phyloP scores from a whole-genome alignment of 192 early-diverging fungal genomes.

The Backusella australiensis region DNA sequence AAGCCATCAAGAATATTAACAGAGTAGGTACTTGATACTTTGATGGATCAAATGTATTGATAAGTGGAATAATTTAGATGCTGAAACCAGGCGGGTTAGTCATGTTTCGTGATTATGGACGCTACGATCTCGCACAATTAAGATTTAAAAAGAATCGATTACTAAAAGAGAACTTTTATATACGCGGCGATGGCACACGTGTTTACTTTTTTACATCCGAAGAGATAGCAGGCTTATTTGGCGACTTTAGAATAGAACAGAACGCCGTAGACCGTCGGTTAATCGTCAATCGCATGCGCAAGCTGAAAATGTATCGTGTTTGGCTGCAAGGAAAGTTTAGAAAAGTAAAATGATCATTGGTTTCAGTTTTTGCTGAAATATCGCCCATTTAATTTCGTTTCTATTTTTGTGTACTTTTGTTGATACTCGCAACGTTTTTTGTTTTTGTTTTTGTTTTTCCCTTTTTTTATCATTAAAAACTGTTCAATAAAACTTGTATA shows the following conservation, averaged over 20 bases:
- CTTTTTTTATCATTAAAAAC: background rate
- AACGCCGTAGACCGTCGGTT: constrained; percentile 90
- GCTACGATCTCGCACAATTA: constrained; percentile 95
- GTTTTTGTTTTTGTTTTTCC: background rate
- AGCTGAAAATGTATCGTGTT: constrained; percentile 96
- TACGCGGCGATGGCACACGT: constrained; percentile 93
- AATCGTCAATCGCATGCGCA: constrained; percentile 85
- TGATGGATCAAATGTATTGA: too few relatives aligned
- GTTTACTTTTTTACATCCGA: constrained; percentile 90
- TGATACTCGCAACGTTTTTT: background rate
- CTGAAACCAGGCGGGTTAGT: constrained; percentile 92
- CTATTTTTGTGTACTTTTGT: background rate
- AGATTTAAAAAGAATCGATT: constrained; percentile 90
- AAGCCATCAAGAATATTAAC: constrained; percentile 77
- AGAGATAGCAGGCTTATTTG: constrained; percentile 32
- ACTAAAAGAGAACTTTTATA: constrained; percentile 93
- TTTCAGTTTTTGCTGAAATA: background rate
- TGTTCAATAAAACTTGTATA: background rate
- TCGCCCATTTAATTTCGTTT: constrained; percentile 1
- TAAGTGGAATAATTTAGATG: constrained; percentile 13
- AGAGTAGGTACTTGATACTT: constrained; percentile 40
- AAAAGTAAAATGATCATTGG: constrained; percentile 40
- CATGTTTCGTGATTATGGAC: constrained; percentile 91
- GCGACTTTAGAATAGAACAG: constrained; percentile 71
- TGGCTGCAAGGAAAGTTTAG: constrained; percentile 98